Conservation (phyloP, 2,329 filamentous ascomycete genomes). For the Paraphoma chrysanthemicola region DNA sequence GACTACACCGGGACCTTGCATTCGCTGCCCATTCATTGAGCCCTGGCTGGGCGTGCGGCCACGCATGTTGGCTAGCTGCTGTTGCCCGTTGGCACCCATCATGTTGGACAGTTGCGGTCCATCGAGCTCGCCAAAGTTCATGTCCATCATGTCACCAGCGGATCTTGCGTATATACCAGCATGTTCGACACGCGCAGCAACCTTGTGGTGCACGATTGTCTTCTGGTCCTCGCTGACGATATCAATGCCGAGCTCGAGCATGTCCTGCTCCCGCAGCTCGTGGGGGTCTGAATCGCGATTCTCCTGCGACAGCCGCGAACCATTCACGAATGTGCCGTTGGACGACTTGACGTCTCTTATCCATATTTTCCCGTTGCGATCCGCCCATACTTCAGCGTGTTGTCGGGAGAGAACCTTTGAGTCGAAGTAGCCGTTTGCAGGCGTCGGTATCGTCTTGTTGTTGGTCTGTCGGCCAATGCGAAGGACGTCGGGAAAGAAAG, state of each 20-base stretch:
- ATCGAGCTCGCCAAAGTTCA: slow-evolving; percentile 92
- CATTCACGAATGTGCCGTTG: slow-evolving; percentile 98
- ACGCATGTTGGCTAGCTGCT: slow-evolving; percentile 69
- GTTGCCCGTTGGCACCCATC: slow-evolving; percentile 68
- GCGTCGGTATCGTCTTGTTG: slow-evolving; percentile 90
- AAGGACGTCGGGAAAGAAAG: slow-evolving; percentile 90
- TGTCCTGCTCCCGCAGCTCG: slow-evolving; percentile 88
- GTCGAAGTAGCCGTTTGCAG: slow-evolving; percentile 94
- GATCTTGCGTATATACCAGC: slow-evolving; percentile 78
- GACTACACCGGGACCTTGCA: slow-evolving; percentile 65
- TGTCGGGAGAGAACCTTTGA: slow-evolving; percentile 96
- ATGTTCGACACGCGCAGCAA: slow-evolving; percentile 95
- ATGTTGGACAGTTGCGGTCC: slow-evolving; percentile 74
- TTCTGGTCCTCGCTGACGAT: slow-evolving; percentile 99
- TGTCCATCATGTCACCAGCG: slow-evolving; percentile 78
- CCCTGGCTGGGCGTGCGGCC: slow-evolving; percentile 64
- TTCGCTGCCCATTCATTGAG: slow-evolving; percentile 69
- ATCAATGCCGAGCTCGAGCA: slow-evolving; percentile 94
- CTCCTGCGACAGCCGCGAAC: slow-evolving; percentile 85
- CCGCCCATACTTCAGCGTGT: slow-evolving; percentile 95
- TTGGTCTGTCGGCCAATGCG: slow-evolving; percentile 97
- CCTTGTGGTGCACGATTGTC: slow-evolving; percentile 97
- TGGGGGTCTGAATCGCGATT: slow-evolving; percentile 97
- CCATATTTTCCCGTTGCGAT: slow-evolving; percentile 85
- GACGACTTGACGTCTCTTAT: slow-evolving; percentile 98